Conservation (phyloP, 306 rosid genomes). For the Fragaria vesca region DNA sequence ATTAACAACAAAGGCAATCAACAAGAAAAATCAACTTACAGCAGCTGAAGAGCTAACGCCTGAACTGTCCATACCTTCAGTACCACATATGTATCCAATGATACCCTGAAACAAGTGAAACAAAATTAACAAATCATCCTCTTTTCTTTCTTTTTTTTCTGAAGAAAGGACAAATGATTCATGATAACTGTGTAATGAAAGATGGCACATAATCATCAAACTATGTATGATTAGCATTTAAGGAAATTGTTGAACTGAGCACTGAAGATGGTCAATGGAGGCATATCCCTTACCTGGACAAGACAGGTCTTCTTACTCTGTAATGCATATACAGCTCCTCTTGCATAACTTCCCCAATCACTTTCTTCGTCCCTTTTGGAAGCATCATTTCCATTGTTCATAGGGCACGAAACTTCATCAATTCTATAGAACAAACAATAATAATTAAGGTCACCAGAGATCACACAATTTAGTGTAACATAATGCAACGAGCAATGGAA, state of each 20-base stretch:
- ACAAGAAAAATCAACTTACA: slow-evolving; percentile 48
- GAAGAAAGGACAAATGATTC: slow-evolving; percentile 26
- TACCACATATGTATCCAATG: slow-evolving; percentile 69
- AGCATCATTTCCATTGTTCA: slow-evolving; percentile 36
- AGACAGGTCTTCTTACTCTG: slow-evolving; percentile 49
- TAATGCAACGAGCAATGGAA: slow-evolving; percentile 19
- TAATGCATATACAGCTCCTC: slow-evolving; percentile 84
- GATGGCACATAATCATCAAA: slow-evolving; percentile 8
- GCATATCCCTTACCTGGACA: slow-evolving; percentile 51
- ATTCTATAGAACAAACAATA: slow-evolving; percentile 43
- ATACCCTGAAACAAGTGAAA: slow-evolving; percentile 67
- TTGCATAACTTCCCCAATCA: slow-evolving; percentile 90
- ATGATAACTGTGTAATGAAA: neutral
- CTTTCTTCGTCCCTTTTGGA: slow-evolving; percentile 50
- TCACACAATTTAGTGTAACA: slow-evolving; percentile 9
- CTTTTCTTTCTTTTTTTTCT: neutral
- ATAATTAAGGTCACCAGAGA: slow-evolving; percentile 19
- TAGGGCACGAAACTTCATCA: slow-evolving; percentile 56
- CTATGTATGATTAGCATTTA: neutral
- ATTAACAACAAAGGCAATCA: slow-evolving; percentile 21
- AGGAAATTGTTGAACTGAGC: slow-evolving; percentile 1
- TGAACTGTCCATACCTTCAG: slow-evolving; percentile 84
- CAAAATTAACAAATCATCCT: slow-evolving; percentile 16
- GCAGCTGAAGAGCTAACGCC: slow-evolving; percentile 99
- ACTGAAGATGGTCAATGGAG: slow-evolving; percentile 16